Evolutionary conservation across 2,329 filamentous ascomycete genomes (phyloP).

Genomic region (Dryadomyces sulphureus): DNA sequence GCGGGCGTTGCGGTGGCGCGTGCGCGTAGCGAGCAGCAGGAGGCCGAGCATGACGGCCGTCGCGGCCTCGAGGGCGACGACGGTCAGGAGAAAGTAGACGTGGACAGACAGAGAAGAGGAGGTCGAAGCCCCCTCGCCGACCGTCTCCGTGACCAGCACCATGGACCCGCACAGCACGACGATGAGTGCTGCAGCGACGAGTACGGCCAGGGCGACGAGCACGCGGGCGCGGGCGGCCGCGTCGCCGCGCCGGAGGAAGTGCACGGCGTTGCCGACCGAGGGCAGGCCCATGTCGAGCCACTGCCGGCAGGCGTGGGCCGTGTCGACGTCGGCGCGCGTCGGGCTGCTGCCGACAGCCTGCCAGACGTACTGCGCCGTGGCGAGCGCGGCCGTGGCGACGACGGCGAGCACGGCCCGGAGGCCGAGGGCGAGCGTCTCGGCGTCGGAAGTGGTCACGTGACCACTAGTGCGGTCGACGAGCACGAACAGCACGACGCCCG

Average conservation of each 20-base stretch:
- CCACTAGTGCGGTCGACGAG: slow-evolving; percentile 6
- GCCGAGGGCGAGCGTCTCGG: slow-evolving; percentile 12
- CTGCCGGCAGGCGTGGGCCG: slow-evolving; percentile 26
- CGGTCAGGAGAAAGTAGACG: slow-evolving; percentile 25
- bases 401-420: slow-evolving; percentile 30
- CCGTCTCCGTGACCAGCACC: slow-evolving; percentile 7
- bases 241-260: slow-evolving; percentile 19
- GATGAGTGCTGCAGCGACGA: neutral
- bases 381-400: slow-evolving; percentile 26
- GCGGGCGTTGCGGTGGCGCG: slow-evolving; percentile 14
- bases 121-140: neutral
- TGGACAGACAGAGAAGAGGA: slow-evolving; percentile 26
- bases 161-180: slow-evolving; percentile 12
- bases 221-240: neutral
- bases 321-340: slow-evolving; percentile 31
- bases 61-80: slow-evolving; percentile 26
- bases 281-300: slow-evolving; percentile 42
- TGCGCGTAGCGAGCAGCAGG: slow-evolving; percentile 16
- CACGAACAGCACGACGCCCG: neutral
- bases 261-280: slow-evolving; percentile 31
- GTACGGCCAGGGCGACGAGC: slow-evolving; percentile 17
- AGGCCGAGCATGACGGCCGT: slow-evolving; percentile 15
- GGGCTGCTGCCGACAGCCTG: slow-evolving; percentile 34
- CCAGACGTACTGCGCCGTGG: slow-evolving; percentile 36
- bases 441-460: slow-evolving; percentile 21